phyloP scores from a whole-genome alignment of 2,329 filamentous ascomycete genomes.

The Tricladium varicosporioides region DNA sequence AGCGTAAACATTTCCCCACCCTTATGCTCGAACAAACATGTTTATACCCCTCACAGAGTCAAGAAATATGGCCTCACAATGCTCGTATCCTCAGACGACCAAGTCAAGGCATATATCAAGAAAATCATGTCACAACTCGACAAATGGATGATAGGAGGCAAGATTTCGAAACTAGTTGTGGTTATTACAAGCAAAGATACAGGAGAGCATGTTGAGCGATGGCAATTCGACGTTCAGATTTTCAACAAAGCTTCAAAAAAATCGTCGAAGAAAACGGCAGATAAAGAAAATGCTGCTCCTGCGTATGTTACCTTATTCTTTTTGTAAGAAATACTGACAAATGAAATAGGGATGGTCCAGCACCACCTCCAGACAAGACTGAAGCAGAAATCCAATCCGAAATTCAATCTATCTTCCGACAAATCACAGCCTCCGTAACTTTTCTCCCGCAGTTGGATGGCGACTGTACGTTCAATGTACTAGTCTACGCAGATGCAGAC shows the following conservation, averaged over 20 bases:
- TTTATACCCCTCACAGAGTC: constrained; percentile 50
- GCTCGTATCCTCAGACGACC: constrained; percentile 86
- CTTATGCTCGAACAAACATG: not conserved
- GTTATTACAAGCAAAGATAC: constrained; percentile 98
- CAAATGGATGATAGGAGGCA: constrained; percentile 95
- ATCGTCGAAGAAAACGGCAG: constrained; percentile 48
- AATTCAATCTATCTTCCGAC: constrained; percentile 94
- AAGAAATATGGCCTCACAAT: constrained; percentile 97
- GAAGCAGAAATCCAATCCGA: constrained; percentile 93
- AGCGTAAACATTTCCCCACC: constrained; percentile 55
- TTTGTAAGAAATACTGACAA: not conserved
- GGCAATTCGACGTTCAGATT: constrained; percentile 88
- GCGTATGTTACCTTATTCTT: constrained; percentile 41
- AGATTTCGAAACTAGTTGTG: constrained; percentile 95
- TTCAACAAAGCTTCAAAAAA: constrained; percentile 47
- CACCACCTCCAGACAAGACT: constrained; percentile 65
- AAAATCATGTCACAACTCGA: constrained; percentile 98
- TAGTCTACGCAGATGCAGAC: constrained; percentile 96
- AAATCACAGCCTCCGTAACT: constrained; percentile 96
- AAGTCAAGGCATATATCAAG: constrained; percentile 98
- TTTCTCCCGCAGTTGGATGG: constrained; percentile 92
- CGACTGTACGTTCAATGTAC: constrained; percentile 97
- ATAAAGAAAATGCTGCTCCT: constrained; percentile 69
- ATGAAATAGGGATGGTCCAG: constrained; percentile 23
- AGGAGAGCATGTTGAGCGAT: constrained; percentile 91